Percentiles rank a stretch among this genome's conserved stretches.
These are phyloP conservation scores for Seminavis robusta DNA, from an alignment of 108 stramenopile species.

Conservation along the genomic window DNA sequence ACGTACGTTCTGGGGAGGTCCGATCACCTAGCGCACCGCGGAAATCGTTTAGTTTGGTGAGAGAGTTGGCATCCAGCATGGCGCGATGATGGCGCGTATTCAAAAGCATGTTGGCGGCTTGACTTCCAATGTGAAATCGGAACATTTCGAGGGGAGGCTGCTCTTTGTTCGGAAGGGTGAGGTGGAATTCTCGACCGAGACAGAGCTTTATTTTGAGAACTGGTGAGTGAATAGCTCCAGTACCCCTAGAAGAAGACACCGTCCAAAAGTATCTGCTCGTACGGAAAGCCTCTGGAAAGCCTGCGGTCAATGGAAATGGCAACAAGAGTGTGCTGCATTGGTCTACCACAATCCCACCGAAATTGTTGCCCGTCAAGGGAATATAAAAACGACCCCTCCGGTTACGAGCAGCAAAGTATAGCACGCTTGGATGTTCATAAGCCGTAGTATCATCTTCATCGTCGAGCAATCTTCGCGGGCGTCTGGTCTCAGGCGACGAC, in stretches of 20 bases:
- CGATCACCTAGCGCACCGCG: not conserved
- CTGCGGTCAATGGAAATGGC: not conserved
- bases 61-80: not conserved
- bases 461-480: too few species aligned
- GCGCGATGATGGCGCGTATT: slow-evolving; percentile 1
- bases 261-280: not conserved
- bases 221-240: not conserved
- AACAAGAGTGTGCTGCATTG: slow-evolving; percentile 2
- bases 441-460: not conserved
- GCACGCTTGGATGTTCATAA: not conserved
- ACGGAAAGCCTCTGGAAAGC: not conserved
- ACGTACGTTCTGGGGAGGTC: slow-evolving; percentile 1
- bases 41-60: slow-evolving; percentile 2
- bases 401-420: slow-evolving; percentile 3
- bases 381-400: slow-evolving; percentile 9
- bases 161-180: not conserved
- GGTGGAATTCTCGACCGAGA: not conserved
- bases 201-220: slow-evolving; percentile 2
- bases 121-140: slow-evolving; percentile 2
- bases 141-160: not conserved
- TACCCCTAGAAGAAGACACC: slow-evolving; percentile 2
- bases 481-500: too few species aligned
- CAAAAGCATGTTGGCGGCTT: not conserved
- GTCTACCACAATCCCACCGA: slow-evolving; percentile 1
- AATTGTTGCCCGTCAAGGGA: slow-evolving; percentile 1